Conservation (phyloP, 108 stramenopile species). For the Conticribra weissflogii region DNA sequence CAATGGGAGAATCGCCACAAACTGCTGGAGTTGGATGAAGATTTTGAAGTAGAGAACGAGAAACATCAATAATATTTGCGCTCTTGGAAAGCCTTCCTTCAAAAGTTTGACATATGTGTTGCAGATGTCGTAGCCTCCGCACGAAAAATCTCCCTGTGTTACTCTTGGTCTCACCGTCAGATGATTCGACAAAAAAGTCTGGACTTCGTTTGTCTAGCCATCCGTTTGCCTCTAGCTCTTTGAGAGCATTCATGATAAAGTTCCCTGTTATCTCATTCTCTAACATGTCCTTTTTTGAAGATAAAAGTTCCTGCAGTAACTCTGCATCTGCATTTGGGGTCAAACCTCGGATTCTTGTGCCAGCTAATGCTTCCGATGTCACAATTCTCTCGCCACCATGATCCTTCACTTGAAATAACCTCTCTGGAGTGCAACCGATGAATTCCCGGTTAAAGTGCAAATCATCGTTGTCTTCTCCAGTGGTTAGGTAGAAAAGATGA, state of each 20-base stretch:
- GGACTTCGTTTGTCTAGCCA: conserved; percentile 40
- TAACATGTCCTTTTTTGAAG: conserved; percentile 72
- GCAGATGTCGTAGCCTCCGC: conserved; percentile 75
- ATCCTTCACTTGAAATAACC: conserved; percentile 65
- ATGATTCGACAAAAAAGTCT: conserved; percentile 2
- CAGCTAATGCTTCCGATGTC: conserved; percentile 82
- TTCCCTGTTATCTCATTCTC: conserved; percentile 82
- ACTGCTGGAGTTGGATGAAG: conserved; percentile 91
- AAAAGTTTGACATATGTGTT: conserved; percentile 84
- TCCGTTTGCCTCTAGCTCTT: conserved; percentile 51
- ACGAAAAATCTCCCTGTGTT: conserved; percentile 59
- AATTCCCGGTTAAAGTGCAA: conserved; percentile 50
- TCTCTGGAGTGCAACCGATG: conserved; percentile 85
- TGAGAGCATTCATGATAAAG: conserved; percentile 65
- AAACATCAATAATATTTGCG: conserved; percentile 48
- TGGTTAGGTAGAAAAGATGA: conserved; percentile 73
- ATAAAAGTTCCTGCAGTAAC: conserved; percentile 67
- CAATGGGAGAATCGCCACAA: conserved; percentile 60
- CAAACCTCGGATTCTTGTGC: conserved; percentile 81
- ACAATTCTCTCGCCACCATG: conserved; percentile 35
- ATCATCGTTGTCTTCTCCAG: conserved; percentile 36
- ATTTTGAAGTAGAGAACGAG: conserved; percentile 51
- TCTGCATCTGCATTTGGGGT: conserved; percentile 66
- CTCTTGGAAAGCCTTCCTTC: conserved; percentile 51
- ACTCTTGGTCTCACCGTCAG: conserved; percentile 9